Evolutionary conservation across 441 rosid species (phyloP).

Genomic region (Pelargonium citronellum): DNA sequence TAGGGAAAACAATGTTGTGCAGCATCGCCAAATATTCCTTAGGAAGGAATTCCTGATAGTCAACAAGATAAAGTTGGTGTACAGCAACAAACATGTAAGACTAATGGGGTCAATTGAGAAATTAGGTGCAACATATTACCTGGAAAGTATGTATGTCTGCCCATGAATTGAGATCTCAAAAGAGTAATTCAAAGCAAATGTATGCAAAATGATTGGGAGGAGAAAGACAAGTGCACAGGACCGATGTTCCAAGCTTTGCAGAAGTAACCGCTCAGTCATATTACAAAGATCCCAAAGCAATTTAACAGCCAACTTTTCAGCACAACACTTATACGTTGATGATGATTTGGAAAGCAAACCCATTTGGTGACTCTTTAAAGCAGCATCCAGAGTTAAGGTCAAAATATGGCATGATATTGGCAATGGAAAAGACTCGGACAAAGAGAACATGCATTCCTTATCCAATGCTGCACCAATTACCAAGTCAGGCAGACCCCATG

Average conservation of each 20-base stretch:
- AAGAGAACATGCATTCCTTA: slow-evolving; percentile 28
- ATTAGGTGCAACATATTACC: slow-evolving; percentile 37
- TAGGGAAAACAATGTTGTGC: slow-evolving; percentile 65
- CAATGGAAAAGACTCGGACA: slow-evolving; percentile 44
- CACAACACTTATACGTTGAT: slow-evolving; percentile 30
- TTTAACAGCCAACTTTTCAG: slow-evolving; percentile 38
- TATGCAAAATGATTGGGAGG: slow-evolving; percentile 65
- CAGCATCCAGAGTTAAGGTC: slow-evolving; percentile 52
- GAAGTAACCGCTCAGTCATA: slow-evolving; percentile 57
- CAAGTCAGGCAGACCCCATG: slow-evolving; percentile 23
- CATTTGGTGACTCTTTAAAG: slow-evolving; percentile 35
- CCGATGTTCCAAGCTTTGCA: slow-evolving; percentile 63
- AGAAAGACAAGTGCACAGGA: slow-evolving; percentile 67
- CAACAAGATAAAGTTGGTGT: slow-evolving; percentile 23
- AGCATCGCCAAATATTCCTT: slow-evolving; percentile 69
- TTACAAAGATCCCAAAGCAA: slow-evolving; percentile 70
- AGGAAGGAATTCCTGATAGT: slow-evolving; percentile 57
- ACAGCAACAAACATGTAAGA: slow-evolving; percentile 7
- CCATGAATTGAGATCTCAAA: slow-evolving; percentile 41
- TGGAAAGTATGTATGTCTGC: slow-evolving; percentile 36
- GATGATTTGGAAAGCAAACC: slow-evolving; percentile 24
- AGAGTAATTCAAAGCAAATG: slow-evolving; percentile 38
- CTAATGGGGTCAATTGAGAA: slow-evolving; percentile 13
- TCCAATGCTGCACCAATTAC: slow-evolving; percentile 23
- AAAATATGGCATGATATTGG: slow-evolving; percentile 63